Evolutionary conservation across 345 rosid genomes (phyloP).

Genomic region (Lenwebbia sp.): DNA sequence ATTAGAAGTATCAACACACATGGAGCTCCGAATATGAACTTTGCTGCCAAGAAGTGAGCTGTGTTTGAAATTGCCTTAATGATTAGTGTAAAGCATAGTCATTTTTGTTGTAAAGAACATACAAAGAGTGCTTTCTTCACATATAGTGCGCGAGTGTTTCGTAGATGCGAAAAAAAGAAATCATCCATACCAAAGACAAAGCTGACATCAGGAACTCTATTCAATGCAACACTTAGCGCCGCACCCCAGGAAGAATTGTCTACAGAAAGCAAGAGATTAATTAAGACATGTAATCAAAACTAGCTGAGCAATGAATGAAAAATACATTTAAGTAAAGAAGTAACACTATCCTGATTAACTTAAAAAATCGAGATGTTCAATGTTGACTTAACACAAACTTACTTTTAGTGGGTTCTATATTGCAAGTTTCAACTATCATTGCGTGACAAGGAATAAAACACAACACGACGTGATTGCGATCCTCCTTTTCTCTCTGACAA

Average conservation of each 20-base stretch:
- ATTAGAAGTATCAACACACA: neutral
- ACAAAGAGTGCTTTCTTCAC: neutral
- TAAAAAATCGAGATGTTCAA: neutral
- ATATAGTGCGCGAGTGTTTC: neutral
- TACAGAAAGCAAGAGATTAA: neutral
- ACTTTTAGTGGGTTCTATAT: neutral
- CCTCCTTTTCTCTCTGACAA: neutral
- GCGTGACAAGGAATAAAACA: neutral
- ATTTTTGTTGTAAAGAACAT: neutral
- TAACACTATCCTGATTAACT: neutral
- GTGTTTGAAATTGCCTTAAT: neutral
- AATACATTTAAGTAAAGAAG: neutral
- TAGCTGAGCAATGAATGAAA: neutral
- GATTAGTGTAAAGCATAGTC: neutral
- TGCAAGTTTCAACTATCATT: neutral
- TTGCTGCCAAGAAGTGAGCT: neutral
- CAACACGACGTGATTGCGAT: neutral
- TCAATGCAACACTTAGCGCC: rapidly evolving
- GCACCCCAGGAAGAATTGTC: rapidly evolving
- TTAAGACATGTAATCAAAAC: neutral
- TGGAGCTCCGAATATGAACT: neutral
- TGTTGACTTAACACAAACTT: neutral
- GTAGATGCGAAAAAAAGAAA: neutral
- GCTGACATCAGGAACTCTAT: neutral
- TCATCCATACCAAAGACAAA: neutral